Base-by-base conservation (phyloP, 164 flowering plant genomes). In the Macadamia integrifolia region DNA sequence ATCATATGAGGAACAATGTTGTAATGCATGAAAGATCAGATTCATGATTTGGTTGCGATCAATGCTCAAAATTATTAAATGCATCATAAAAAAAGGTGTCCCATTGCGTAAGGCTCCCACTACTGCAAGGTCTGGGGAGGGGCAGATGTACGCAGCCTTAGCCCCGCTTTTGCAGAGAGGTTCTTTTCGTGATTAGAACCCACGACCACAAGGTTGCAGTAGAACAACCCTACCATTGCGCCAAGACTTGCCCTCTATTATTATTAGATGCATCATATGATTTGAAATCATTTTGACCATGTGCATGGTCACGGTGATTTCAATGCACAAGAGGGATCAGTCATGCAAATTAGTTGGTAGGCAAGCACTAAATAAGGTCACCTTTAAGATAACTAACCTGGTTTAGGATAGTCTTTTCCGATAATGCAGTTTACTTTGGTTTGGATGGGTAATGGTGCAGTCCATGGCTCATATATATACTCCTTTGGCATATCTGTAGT, bases 401-500 rank as follows among this genome's bases (percentile, higher is more conserved):
- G 98, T 77, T 81, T 87, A 53, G 98, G 97, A 78, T 90, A 91
- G 70, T 93, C 97, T 79, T 58, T 82, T 71, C 98, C 98, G 58
- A 90, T 84, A 53, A 90, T 84, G 82, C 98, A 93, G 31, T 88
- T 88, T 40, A 96, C 96, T 80, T 86, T 91, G 9, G 48, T 78
- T 77, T 93, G 98, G 65, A 93, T 75, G 76, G 80, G 80, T 58
- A 77, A 46, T 12, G 98, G 98, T 61, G 98, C 98, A 67, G 90
- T 90, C 98, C 98, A 91, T 46, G 98, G 97, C 78, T 91, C 98
- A 73, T 93, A 93, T 40, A 93, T 91, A 71, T 88, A 90, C 80
- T 91, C 86, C 81, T 86, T 83, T 14, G 97, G 98, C 95, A 93
- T 93, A 79, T 87, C 97, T 93, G 81, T 69, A 6, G 31, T 50